Percentiles rank a stretch among this genome's conserved stretches.
Conservation (phyloP, 441 rosid species). For the Bocquillonia castaneifolia region DNA sequence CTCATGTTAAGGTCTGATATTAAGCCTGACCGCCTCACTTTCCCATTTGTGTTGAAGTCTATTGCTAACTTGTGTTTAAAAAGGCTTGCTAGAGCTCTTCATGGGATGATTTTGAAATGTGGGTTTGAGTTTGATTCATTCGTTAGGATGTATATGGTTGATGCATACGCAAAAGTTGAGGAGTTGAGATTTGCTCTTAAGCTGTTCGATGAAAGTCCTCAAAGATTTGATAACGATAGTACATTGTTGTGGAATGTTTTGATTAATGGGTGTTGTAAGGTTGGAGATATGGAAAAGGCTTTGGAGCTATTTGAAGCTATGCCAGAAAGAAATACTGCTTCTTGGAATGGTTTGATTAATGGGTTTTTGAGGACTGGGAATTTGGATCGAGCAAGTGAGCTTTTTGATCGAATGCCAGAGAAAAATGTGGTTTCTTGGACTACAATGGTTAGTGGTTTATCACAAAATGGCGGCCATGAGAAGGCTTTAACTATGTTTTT, state of each 20-base stretch:
- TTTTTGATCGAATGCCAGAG: slow-evolving; percentile 45
- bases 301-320: slow-evolving; percentile 41
- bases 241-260: slow-evolving; percentile 59
- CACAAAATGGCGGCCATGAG: slow-evolving; percentile 32
- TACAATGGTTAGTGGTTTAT: slow-evolving; percentile 46
- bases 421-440: slow-evolving; percentile 58
- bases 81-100: slow-evolving; percentile 39
- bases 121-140: slow-evolving; percentile 45
- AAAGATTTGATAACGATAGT: slow-evolving; percentile 27
- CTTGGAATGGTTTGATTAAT: slow-evolving; percentile 61
- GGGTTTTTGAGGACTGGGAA: slow-evolving; percentile 40
- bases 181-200: slow-evolving; percentile 31
- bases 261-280: slow-evolving; percentile 54
- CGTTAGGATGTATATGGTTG: slow-evolving; percentile 44
- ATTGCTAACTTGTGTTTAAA: slow-evolving; percentile 30
- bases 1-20: slow-evolving; percentile 41
- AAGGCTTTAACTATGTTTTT: slow-evolving; percentile 46
- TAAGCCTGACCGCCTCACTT: slow-evolving; percentile 48
- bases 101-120: slow-evolving; percentile 36
- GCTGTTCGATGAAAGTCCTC: slow-evolving; percentile 64
- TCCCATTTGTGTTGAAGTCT: slow-evolving; percentile 53
- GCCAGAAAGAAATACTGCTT: slow-evolving; percentile 42
- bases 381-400: slow-evolving; percentile 35
- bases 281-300: slow-evolving; percentile 42
- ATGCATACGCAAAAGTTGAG: slow-evolving; percentile 45